Percentiles rank a stretch among this genome's conserved stretches.
phyloP scores from a whole-genome alignment of 2,329 filamentous ascomycete genomes.

The Samsoniella hepiali region DNA sequence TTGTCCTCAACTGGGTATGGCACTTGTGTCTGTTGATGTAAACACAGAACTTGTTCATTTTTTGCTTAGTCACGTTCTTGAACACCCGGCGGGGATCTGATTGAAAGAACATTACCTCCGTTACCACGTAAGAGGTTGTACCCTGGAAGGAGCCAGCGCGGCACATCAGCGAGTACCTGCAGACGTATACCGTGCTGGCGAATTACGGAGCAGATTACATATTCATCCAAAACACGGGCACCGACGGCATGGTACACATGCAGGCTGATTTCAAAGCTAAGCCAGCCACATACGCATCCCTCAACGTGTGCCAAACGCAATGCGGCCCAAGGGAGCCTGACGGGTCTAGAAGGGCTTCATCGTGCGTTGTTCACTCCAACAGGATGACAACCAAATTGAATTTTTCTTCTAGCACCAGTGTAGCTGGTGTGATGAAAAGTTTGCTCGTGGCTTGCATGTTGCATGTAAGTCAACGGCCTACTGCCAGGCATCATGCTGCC shows the following conservation, averaged over 20 bases:
- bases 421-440: background rate
- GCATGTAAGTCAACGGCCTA: constrained; percentile 27
- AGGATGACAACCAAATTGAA: background rate
- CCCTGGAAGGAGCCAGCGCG: no score
- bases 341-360: background rate
- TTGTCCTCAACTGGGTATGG: background rate
- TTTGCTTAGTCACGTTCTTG: background rate
- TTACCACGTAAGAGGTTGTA: no score
- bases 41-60: background rate
- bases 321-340: constrained; percentile 18
- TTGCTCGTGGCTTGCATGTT: constrained; percentile 30
- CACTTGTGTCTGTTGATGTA: background rate
- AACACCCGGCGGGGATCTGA: background rate
- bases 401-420: no score
- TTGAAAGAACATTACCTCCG: background rate
- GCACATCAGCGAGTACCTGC: background rate
- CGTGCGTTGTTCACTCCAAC: constrained; percentile 3
- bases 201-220: background rate
- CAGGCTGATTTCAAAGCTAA: background rate
- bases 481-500: constrained; percentile 5
- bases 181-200: no score
- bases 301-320: constrained; percentile 15
- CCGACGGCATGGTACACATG: background rate
- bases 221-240: no score
- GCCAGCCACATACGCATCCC: background rate